Evolutionary conservation across 2,329 filamentous ascomycete genomes (phyloP).

Genomic region (Helotiales sp.): DNA sequence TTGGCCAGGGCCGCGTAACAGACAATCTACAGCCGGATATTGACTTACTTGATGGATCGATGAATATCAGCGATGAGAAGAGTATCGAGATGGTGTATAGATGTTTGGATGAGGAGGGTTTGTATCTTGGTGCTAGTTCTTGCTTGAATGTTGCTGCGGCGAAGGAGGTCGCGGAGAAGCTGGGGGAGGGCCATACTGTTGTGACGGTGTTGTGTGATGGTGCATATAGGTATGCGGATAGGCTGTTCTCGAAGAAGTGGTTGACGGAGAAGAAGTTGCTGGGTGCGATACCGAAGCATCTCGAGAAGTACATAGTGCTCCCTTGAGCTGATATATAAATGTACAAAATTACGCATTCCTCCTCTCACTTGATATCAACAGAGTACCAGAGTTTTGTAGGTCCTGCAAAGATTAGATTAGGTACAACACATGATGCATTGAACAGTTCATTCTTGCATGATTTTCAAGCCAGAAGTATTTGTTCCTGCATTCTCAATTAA

Average conservation of each 20-base stretch:
- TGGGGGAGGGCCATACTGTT: slow-evolving; percentile 87
- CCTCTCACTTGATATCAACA: too few relatives aligned
- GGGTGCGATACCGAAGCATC: slow-evolving; percentile 77
- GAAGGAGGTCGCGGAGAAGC: slow-evolving; percentile 87
- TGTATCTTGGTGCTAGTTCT: slow-evolving; percentile 94
- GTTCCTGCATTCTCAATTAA: not conserved
- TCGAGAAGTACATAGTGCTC: slow-evolving; percentile 94
- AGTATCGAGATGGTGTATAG: slow-evolving; percentile 98
- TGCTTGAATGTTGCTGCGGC: slow-evolving; percentile 95
- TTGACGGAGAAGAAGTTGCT: slow-evolving; percentile 83
- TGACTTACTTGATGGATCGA: slow-evolving; percentile 78
- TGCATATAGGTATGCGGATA: slow-evolving; percentile 95
- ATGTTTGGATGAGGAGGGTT: slow-evolving; percentile 91
- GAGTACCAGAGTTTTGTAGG: too few relatives aligned
- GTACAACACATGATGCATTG: not conserved
- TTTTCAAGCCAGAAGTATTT: not conserved
- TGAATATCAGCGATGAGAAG: slow-evolving; percentile 89
- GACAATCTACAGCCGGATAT: slow-evolving; percentile 90
- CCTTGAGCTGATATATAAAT: slow-evolving; percentile 54
- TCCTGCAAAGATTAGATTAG: too few relatives aligned
- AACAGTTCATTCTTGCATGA: not conserved
- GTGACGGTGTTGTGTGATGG: slow-evolving; percentile 95
- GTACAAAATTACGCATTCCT: not conserved
- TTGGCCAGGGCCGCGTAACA: slow-evolving; percentile 95
- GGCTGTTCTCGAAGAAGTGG: slow-evolving; percentile 92